Evolutionary conservation across 2,329 filamentous ascomycete species (phyloP), one percentile per base, ranked within the genome.

Genomic region (Sporothrix phasma): DNA sequence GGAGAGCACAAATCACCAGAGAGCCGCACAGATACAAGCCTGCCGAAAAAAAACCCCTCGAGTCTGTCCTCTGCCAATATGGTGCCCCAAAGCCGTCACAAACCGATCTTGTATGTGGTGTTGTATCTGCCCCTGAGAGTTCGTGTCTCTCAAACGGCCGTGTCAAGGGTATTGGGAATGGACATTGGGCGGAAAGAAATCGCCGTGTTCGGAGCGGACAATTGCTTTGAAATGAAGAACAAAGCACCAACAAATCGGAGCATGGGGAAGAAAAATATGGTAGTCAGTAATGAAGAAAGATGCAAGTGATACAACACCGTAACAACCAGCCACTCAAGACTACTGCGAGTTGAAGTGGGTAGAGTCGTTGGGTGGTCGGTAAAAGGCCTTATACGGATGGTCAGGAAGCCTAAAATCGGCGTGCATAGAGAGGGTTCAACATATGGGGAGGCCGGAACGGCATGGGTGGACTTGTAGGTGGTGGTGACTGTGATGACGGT

Each of bases 341-440:
- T 41, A 51, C 11, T 64, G 61, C 3, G 62, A 56, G 24, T 54
- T 61, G 15, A 66, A 68, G 17, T 63, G 31, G 4, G 53, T 64
- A 24, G 67, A 63, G 29, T 68, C 65, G 26, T 82, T 88, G 1
- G 89, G 88, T 41, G 89, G 87, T 67, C 91, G 86, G 70, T 93
- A 95, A 75, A 87, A 87, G 60, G 86, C 85, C 71, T 90, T 87
- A 71, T 94, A 95, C 1, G 91, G 90, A 74, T 92, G 89, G 68
- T 90, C 87, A 3, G 89, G 87, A 69, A 88, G 79, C 26, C 81
- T 87, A 73, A 94, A 94, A 71, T 94, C 89, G 1, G 89, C 89
- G 54, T 69, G 66, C 68, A 87, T 81, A n/a, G 45, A 93, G 75
- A 1, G 90, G 90, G 70, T 93, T 93, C 5, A 87, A 73, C 13